These are phyloP conservation scores for Batrachochytrium dendrobatidis DNA, from an alignment of 371 early-diverging fungal species.

Conservation along the genomic window DNA sequence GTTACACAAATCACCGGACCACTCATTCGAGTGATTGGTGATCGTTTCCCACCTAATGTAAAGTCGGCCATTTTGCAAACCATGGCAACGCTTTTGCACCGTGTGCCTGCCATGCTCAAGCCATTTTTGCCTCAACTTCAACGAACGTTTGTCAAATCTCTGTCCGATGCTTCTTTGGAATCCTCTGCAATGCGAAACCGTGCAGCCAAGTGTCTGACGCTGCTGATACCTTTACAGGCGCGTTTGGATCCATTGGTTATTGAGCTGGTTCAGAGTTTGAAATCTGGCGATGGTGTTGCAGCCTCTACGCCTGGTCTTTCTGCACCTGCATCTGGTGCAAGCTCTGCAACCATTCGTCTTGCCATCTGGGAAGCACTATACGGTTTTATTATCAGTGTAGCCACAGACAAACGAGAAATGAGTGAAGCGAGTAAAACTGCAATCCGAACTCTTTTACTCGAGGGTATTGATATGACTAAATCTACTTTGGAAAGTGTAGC, in stretches of 20 bases:
- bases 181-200: constrained; percentile 61
- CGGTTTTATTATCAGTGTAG: constrained; percentile 37
- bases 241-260: constrained; percentile 80
- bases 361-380: constrained; percentile 65
- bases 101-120: constrained; percentile 78
- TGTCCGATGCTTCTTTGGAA: constrained; percentile 59
- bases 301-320: too few relatives aligned
- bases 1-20: constrained; percentile 95
- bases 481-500: too few relatives aligned
- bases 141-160: constrained; percentile 89
- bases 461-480: constrained; percentile 17
- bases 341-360: constrained; percentile 33
- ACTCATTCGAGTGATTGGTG: constrained; percentile 94
- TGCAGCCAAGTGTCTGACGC: constrained; percentile 71
- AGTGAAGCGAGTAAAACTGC: constrained; percentile 54
- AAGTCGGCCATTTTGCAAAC: constrained; percentile 87
- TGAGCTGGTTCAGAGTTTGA: constrained; percentile 73
- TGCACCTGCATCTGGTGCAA: too few relatives aligned
- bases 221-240: constrained; percentile 72
- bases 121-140: constrained; percentile 97
- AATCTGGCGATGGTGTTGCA: constrained; percentile 41
- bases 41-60: constrained; percentile 83
- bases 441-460: constrained; percentile 31
- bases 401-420: constrained; percentile 34
- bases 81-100: constrained; percentile 52